Evolutionary conservation across 208 protist genomes (phyloP), one percentile per base, ranked within the genome.

Genomic region (Acanthamoeba sp.): DNA sequence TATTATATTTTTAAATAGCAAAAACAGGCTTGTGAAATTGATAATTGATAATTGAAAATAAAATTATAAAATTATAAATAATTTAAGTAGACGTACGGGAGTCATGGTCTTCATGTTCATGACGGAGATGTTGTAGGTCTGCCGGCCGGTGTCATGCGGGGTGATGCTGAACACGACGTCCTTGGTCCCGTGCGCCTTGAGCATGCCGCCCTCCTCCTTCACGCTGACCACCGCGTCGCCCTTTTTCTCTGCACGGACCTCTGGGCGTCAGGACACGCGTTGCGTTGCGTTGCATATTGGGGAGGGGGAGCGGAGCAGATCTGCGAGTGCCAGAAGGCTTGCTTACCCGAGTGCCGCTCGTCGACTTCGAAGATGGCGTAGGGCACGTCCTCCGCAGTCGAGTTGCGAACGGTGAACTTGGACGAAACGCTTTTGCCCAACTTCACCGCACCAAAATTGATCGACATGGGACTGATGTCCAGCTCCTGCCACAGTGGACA

Each of bases 401-500:
- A 90, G 59, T 95, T 95, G 27, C 36, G 38, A 50, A 95, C 9
- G 40, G 59, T 69, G 45, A 95, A 94, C 91, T 94, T 94, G 71
- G 94, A 95, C 34, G 76, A 20, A 45, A 95, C 78, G 32, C 90
- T 91, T 55, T 95, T 94, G 50, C 87, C 91, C 22, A 95, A 40
- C 91, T 94, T 91, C 52, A 95, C 64, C 45, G 91, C 95, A 59
- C 95, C 95, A 27, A 95, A 85, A 40, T 95, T 94, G 18, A 95
- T 50, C 42, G 84, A 91, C 27, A 40, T 27, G 27, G 95, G 95
- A 18, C 66, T 71, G 20, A 94, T 36, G 22, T 93, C 92, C 1
- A 95, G 42, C 66, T 91, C 73, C 29, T 90, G 32, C 10, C 1
- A 1, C 1, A 38, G 10, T 29, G 4, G 18, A 84, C 5, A 84